phyloP scores from a whole-genome alignment of 257 asterid genomes.

The Solanum tarijense region DNA sequence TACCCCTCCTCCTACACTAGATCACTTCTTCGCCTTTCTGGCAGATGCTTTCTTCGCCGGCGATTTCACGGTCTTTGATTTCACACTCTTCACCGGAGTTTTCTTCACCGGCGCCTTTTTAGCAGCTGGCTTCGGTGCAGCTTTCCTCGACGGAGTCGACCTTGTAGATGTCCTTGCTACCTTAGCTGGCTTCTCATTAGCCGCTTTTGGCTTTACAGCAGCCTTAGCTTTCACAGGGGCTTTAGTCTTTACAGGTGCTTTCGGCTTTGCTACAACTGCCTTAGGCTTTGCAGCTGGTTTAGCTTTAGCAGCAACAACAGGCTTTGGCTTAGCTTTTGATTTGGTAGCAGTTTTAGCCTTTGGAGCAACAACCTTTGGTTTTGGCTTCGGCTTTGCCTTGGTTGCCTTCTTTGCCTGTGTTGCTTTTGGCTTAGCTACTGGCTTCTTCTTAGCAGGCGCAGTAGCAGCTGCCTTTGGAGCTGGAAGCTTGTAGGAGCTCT shows the following conservation, averaged over 20 bases:
- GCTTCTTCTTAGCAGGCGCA: constrained; percentile 7
- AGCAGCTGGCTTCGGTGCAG: background rate
- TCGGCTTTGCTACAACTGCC: constrained; percentile 36
- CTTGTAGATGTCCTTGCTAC: constrained; percentile 4
- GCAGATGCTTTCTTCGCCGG: constrained; percentile 3
- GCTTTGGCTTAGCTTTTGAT: constrained; percentile 16
- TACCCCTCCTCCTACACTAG: constrained; percentile 15
- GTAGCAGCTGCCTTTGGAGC: constrained; percentile 13
- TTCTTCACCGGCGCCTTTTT: constrained; percentile 12
- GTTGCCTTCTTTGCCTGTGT: constrained; percentile 2
- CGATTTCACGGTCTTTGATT: background rate
- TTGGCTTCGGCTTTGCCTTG: constrained; percentile 12
- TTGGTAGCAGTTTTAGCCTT: background rate
- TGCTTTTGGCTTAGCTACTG: constrained; percentile 4
- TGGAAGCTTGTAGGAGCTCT: constrained; percentile 54
- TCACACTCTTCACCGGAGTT: constrained; percentile 16
- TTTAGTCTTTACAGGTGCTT: constrained; percentile 32
- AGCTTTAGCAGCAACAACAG: constrained; percentile 13
- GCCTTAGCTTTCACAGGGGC: constrained; percentile 35
- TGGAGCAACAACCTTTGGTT: constrained; percentile 15
- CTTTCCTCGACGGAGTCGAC: background rate
- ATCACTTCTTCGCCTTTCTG: constrained; percentile 28
- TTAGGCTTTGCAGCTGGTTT: constrained; percentile 15
- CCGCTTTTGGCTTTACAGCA: constrained; percentile 15
- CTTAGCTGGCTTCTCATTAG: background rate